Percentiles rank a stretch among this genome's conserved stretches.
phyloP scores from a whole-genome alignment of 495 filamentous ascomycete species.

The Hypomontagnella submonticulosa region DNA sequence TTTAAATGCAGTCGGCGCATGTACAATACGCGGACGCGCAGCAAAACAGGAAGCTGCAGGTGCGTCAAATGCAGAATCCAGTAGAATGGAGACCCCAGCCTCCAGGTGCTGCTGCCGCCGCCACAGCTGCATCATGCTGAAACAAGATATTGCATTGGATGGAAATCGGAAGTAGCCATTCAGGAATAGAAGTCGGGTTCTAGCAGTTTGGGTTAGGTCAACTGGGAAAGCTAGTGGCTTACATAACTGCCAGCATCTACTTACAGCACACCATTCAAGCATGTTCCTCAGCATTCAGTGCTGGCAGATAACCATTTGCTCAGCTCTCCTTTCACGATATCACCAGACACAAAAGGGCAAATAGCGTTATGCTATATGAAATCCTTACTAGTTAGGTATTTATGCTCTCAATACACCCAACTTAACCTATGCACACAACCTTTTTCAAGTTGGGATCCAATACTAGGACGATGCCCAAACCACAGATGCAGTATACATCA shows the following conservation, averaged over 20 bases:
- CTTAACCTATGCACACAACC: slow-evolving; percentile 14
- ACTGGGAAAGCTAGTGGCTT: slow-evolving; percentile 4
- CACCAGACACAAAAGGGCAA: not conserved
- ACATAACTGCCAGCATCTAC: slow-evolving; percentile 23
- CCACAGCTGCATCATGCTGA: slow-evolving; percentile 29
- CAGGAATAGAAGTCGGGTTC: slow-evolving; percentile 17
- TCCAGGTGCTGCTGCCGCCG: slow-evolving; percentile 10
- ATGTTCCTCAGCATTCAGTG: slow-evolving; percentile 13
- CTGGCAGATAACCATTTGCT: slow-evolving; percentile 23
- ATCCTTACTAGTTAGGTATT: slow-evolving; percentile 5
- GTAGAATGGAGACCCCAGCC: slow-evolving; percentile 27
- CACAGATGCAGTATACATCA: slow-evolving; percentile 16
- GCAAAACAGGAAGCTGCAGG: slow-evolving; percentile 38
- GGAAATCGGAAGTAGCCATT: slow-evolving; percentile 21
- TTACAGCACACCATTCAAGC: slow-evolving; percentile 6
- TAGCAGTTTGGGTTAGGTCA: not conserved
- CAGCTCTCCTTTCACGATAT: slow-evolving; percentile 12
- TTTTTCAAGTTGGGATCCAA: slow-evolving; percentile 13
- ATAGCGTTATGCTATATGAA: slow-evolving; percentile 20
- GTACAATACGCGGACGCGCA: not conserved
- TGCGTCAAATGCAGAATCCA: slow-evolving; percentile 36
- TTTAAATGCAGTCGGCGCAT: not conserved
- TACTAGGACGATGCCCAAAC: slow-evolving; percentile 5
- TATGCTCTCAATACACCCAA: slow-evolving; percentile 12
- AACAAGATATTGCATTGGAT: slow-evolving; percentile 27